Conservation (phyloP, 176 grass and related monocot genomes). For the Bonia amplexicaulis region DNA sequence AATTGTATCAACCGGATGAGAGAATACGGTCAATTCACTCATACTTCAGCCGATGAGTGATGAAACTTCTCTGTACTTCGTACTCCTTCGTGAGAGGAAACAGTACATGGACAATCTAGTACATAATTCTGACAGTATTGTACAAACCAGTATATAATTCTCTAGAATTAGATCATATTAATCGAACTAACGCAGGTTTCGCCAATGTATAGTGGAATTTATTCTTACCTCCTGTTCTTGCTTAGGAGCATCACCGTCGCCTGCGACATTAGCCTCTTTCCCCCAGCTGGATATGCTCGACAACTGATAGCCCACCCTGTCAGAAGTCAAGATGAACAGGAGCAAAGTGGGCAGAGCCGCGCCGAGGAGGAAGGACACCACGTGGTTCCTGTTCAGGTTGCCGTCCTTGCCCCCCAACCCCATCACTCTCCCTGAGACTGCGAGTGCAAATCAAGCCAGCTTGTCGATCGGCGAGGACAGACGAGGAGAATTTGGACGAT, state of each 20-base stretch:
- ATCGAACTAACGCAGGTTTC: neutral
- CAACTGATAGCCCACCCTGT: slow-evolving; percentile 5
- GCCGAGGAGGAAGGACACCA: slow-evolving; percentile 41
- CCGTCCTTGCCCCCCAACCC: slow-evolving; percentile 17
- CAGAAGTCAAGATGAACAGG: slow-evolving; percentile 35
- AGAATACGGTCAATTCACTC: no score
- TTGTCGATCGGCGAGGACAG: neutral
- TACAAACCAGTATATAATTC: neutral
- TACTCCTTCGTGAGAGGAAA: no score
- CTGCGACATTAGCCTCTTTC: neutral
- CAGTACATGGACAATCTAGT: no score
- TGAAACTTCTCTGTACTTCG: no score
- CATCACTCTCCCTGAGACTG: neutral
- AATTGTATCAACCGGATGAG: no score
- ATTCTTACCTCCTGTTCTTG: neutral
- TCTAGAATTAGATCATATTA: neutral
- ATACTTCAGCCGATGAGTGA: no score
- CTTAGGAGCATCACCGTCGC: neutral
- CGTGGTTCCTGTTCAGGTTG: neutral
- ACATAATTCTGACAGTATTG: no score
- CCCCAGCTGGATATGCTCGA: neutral
- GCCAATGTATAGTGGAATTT: neutral
- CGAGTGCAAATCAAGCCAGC: neutral
- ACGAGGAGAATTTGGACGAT: neutral
- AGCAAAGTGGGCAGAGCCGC: slow-evolving; percentile 25